A percentile compares a stretch with the other conserved stretches of the same genome.
Conservation (phyloP, 306 rosid species). For the Lathyrus tuberosus region DNA sequence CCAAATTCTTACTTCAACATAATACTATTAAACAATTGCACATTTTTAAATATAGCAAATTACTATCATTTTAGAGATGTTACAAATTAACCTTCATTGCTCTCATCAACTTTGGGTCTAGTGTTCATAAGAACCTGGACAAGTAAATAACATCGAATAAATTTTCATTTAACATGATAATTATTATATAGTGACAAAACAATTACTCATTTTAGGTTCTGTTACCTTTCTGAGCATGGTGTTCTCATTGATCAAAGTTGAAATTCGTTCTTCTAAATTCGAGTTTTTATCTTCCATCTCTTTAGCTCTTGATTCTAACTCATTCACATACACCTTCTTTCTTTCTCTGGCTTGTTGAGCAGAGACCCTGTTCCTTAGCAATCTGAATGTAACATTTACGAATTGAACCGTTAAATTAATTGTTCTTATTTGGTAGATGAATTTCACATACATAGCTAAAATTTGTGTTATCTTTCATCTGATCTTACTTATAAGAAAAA, state of each 20-base stretch:
- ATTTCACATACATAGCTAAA: no score
- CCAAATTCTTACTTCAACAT: not conserved
- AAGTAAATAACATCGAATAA: not conserved
- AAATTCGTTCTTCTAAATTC: slow-evolving; percentile 71
- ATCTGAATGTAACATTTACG: slow-evolving; percentile 35
- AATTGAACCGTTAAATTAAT: no score
- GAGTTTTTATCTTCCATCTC: slow-evolving; percentile 68
- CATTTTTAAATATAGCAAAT: not conserved
- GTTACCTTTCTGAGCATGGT: slow-evolving; percentile 65
- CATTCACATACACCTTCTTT: slow-evolving; percentile 75
- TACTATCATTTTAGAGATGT: not conserved
- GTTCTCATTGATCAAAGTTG: slow-evolving; percentile 70
- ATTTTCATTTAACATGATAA: not conserved
- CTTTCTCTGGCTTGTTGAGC: slow-evolving; percentile 92
- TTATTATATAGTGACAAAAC: not conserved
- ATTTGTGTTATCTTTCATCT: not conserved
- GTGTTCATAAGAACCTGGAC: slow-evolving; percentile 71
- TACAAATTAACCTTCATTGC: slow-evolving; percentile 41
- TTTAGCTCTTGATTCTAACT: slow-evolving; percentile 62
- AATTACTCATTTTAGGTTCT: not conserved
- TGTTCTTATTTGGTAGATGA: no score
- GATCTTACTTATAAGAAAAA: no score
- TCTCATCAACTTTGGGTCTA: slow-evolving; percentile 58
- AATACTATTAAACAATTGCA: not conserved
- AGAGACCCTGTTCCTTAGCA: slow-evolving; percentile 83